Evolutionary conservation across 495 filamentous ascomycete species (phyloP).

Genomic region (Penicillium samsonianum): DNA sequence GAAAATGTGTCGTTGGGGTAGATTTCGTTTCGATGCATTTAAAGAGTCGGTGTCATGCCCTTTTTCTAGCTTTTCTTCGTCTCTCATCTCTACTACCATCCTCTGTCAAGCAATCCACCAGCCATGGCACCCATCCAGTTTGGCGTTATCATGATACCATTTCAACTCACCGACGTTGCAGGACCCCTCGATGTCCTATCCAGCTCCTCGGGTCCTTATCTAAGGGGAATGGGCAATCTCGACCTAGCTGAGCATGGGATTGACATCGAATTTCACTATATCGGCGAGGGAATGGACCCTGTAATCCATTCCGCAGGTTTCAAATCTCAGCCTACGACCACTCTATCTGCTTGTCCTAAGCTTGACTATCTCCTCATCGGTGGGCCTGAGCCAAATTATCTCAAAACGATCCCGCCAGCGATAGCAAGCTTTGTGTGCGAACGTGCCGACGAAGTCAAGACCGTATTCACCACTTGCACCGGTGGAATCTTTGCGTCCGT

Average conservation of each 20-base stretch:
- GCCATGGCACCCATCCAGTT: conserved; percentile 3
- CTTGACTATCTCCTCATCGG: background rate
- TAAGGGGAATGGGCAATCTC: background rate
- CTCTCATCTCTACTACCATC: background rate
- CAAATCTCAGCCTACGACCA: background rate
- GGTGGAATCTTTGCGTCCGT: background rate
- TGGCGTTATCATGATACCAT: conserved; percentile 1
- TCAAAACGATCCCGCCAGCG: background rate
- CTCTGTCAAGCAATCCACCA: background rate
- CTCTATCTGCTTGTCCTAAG: background rate
- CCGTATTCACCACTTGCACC: background rate
- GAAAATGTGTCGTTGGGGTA: background rate
- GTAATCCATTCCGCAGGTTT: background rate
- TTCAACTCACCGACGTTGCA: background rate
- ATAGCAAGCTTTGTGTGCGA: background rate
- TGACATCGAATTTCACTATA: conserved; percentile 1
- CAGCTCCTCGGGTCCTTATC: background rate
- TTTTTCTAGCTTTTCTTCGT: background rate
- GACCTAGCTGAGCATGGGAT: background rate
- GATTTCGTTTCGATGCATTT: background rate
- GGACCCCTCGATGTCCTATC: background rate
- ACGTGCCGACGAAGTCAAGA: background rate
- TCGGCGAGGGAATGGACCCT: background rate
- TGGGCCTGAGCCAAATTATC: background rate
- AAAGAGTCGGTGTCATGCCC: background rate